phyloP scores from a whole-genome alignment of 1,284 basidiomycete species.

The Filobasidium uniguttulatum region DNA sequence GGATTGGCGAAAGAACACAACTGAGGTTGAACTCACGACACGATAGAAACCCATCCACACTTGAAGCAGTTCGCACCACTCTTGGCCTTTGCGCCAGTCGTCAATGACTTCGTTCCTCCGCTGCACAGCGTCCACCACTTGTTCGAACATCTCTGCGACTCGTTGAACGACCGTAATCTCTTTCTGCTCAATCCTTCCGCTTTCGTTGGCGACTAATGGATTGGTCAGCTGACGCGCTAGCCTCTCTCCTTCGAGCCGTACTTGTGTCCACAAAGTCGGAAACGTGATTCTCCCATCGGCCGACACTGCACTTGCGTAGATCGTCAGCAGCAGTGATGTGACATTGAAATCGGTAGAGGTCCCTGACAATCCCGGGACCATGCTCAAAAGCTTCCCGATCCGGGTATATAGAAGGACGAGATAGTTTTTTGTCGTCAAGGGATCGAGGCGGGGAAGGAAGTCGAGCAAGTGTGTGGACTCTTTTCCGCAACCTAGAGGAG shows the following conservation, averaged over 20 bases:
- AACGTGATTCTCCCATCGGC: neutral
- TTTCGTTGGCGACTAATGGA: neutral
- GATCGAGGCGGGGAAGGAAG: neutral
- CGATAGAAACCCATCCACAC: constrained; percentile 30
- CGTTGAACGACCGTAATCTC: neutral
- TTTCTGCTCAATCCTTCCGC: neutral
- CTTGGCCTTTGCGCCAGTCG: constrained; percentile 21
- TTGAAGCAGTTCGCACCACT: constrained; percentile 25
- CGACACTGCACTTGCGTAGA: neutral
- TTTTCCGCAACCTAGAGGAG: neutral
- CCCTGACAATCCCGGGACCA: constrained; percentile 18
- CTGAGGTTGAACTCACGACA: constrained; percentile 27
- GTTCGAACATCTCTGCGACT: constrained; percentile 14
- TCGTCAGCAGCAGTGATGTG: neutral
- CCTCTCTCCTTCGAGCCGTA: neutral
- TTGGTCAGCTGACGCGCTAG: neutral
- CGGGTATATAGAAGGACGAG: neutral
- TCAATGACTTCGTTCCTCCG: neutral
- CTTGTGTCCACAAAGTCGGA: neutral
- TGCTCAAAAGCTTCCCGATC: constrained; percentile 6
- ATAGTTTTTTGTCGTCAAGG: neutral
- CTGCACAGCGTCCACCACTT: constrained; percentile 18
- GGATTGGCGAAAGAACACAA: neutral
- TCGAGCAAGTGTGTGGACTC: neutral
- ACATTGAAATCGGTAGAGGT: neutral